Evolutionary conservation across 768 basidiomycete genomes (phyloP).

Genomic region (Lentinula sp.): DNA sequence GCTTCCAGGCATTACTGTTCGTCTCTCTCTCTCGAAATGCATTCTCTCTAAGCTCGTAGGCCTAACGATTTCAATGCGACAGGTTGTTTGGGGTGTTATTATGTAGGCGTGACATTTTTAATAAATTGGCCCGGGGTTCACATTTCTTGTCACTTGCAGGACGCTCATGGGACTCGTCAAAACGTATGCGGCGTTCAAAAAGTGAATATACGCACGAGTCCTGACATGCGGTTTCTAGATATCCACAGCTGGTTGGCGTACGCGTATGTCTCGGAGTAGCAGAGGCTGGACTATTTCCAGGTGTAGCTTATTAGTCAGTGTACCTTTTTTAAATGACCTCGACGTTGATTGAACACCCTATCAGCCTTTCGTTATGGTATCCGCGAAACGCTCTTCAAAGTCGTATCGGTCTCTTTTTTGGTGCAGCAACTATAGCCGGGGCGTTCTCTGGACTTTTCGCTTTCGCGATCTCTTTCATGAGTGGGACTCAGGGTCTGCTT

Average conservation of each 20-base stretch:
- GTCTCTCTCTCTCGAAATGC: conserved; percentile 7
- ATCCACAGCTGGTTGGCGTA: conserved; percentile 52
- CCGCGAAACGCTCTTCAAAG: conserved; percentile 54
- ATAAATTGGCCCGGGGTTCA: background rate
- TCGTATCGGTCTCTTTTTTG: conserved; percentile 59
- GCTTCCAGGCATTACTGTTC: conserved; percentile 61
- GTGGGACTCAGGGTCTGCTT: conserved; percentile 32
- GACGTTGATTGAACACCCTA: background rate
- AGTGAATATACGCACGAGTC: background rate
- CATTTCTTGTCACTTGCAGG: conserved; percentile 24
- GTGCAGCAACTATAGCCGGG: conserved; percentile 57
- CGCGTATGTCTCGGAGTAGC: conserved; percentile 57
- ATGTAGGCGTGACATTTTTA: conserved; percentile 31
- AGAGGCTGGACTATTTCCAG: conserved; percentile 70
- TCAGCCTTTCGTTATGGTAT: conserved; percentile 63
- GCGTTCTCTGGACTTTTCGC: conserved; percentile 59
- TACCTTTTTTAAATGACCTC: background rate
- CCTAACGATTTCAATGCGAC: background rate
- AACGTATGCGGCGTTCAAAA: conserved; percentile 29
- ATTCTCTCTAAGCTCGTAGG: background rate
- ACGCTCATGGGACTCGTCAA: conserved; percentile 64
- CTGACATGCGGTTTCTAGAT: conserved; percentile 28
- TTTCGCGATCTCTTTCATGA: conserved; percentile 49
- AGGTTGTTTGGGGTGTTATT: conserved; percentile 62
- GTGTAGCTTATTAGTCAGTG: conserved; percentile 65